These are phyloP conservation scores for Saturnispora serradocipensis DNA, from an alignment of 805 yeast species.

Conservation along the genomic window DNA sequence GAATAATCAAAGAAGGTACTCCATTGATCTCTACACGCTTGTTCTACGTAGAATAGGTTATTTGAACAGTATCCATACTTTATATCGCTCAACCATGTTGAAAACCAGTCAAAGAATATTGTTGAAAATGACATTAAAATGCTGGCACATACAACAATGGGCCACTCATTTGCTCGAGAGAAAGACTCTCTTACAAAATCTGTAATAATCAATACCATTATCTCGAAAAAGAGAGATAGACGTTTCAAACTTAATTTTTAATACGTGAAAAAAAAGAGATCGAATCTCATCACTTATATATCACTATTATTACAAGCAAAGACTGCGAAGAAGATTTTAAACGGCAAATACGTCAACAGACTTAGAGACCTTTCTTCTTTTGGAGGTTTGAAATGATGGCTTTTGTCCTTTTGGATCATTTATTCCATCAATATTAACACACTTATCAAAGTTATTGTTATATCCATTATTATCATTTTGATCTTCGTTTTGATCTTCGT, in stretches of 20 bases:
- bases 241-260: background rate
- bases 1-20: conserved; percentile 9
- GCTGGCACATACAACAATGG: conserved; percentile 36
- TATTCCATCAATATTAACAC: background rate
- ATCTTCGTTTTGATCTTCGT: background rate
- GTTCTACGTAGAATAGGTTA: conserved; percentile 20
- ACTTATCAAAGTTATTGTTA: background rate
- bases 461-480: background rate
- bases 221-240: background rate
- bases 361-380: conserved; percentile 17
- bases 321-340: background rate
- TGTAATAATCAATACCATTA: background rate
- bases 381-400: background rate
- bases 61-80: conserved; percentile 43
- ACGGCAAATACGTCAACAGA: conserved; percentile 16
- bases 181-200: conserved; percentile 1
- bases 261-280: background rate
- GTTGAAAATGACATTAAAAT: conserved; percentile 40
- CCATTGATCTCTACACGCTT: conserved; percentile 27
- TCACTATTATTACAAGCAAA: background rate
- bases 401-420: background rate
- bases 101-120: conserved; percentile 38
- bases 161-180: conserved; percentile 31
- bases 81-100: conserved; percentile 43
- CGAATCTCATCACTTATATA: background rate